A percentile compares a stretch with the other conserved stretches of the same genome.
Evolutionary conservation across 116 monocot genomes (phyloP).

Genomic region (Zostera marina): DNA sequence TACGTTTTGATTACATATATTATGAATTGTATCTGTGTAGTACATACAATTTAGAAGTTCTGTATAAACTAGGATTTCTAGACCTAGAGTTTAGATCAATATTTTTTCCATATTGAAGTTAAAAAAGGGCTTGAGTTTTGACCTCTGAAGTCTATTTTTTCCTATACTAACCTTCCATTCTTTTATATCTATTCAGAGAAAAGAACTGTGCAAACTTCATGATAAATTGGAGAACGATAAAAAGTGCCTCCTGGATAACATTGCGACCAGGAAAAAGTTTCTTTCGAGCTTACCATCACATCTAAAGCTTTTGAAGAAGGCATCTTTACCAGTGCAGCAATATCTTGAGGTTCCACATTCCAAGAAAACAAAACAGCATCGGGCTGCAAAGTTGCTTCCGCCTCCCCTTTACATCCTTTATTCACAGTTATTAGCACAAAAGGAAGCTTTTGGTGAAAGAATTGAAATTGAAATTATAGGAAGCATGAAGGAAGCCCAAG

Average conservation of each 20-base stretch:
- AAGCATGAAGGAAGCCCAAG: slow-evolving; percentile 85
- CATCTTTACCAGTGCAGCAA: slow-evolving; percentile 90
- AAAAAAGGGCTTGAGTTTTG: neutral
- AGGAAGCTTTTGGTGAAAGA: slow-evolving; percentile 92
- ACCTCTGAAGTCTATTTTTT: neutral
- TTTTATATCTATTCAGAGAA: slow-evolving; percentile 32
- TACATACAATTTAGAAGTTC: too few species aligned
- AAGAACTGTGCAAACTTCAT: slow-evolving; percentile 76
- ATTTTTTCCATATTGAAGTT: too few species aligned
- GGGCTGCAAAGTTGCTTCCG: slow-evolving; percentile 77
- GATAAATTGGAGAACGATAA: slow-evolving; percentile 73
- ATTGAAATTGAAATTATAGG: slow-evolving; percentile 89
- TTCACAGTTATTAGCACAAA: slow-evolving; percentile 80
- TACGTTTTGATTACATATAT: too few species aligned
- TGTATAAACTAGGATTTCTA: too few species aligned
- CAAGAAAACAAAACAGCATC: slow-evolving; percentile 84
- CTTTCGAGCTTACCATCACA: slow-evolving; percentile 82
- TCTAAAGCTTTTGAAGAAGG: slow-evolving; percentile 91
- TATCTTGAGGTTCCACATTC: slow-evolving; percentile 81
- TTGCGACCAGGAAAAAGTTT: slow-evolving; percentile 70
- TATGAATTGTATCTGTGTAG: too few species aligned
- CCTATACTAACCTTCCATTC: slow-evolving; percentile 2
- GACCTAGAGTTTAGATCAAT: too few species aligned
- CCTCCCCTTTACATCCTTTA: slow-evolving; percentile 79
- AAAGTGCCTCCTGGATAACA: slow-evolving; percentile 45